Evolutionary conservation across 2,329 filamentous ascomycete genomes (phyloP).

Genomic region (Pyricularia grisea): DNA sequence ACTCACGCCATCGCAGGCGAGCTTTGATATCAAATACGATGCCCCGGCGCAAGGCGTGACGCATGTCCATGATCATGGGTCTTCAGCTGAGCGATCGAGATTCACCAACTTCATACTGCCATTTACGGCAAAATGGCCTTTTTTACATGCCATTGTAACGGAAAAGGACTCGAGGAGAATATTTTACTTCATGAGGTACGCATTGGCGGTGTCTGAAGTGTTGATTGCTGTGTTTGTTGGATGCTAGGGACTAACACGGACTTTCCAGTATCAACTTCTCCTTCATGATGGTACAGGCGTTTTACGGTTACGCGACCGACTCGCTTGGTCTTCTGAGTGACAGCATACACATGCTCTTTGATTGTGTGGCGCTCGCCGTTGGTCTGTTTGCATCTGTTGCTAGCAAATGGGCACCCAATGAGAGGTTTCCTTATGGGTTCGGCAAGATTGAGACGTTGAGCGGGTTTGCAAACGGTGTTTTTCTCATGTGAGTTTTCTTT

Average conservation of each 20-base stretch:
- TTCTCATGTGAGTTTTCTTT: conserved; percentile 59
- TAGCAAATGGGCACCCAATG: conserved; percentile 90
- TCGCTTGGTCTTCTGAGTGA: conserved; percentile 93
- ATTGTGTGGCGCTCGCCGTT: conserved; percentile 85
- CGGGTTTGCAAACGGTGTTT: conserved; percentile 92
- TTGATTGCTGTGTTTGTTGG: background rate
- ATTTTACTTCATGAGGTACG: conserved; percentile 91
- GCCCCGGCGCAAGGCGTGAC: conserved; percentile 13
- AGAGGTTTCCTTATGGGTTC: conserved; percentile 87
- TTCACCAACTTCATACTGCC: conserved; percentile 68
- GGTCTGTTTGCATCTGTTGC: conserved; percentile 87
- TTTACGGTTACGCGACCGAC: conserved; percentile 88
- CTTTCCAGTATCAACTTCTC: conserved; percentile 69
- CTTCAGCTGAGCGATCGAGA: conserved; percentile 46
- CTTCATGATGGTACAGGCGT: conserved; percentile 92
- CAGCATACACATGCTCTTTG: conserved; percentile 99
- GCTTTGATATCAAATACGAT: conserved; percentile 20
- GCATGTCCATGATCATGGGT: conserved; percentile 21
- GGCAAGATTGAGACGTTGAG: conserved; percentile 95
- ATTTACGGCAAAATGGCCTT: conserved; percentile 59
- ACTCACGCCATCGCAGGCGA: conserved; percentile 19
- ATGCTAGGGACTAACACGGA: background rate
- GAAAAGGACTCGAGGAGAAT: conserved; percentile 92
- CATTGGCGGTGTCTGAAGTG: conserved; percentile 2
- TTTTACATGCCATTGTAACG: conserved; percentile 75